Base-by-base conservation (phyloP, 176 grass and related monocot genomes). In the Oryza punctata region DNA sequence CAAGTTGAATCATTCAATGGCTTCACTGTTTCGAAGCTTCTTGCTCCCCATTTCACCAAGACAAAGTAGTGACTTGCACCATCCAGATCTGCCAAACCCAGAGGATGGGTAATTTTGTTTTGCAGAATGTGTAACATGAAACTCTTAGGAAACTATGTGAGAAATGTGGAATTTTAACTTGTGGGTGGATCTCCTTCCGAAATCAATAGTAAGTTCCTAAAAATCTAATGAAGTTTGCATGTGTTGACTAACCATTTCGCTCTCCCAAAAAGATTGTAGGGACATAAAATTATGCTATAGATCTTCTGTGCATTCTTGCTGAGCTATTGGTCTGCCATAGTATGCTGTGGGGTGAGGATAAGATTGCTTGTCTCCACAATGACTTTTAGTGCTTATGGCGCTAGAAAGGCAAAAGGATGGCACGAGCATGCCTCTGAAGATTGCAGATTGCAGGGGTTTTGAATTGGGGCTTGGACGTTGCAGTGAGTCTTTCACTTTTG, bases 11-110 rank as follows among this genome's bases (percentile, higher is more conserved):
- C 97, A 2, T 99, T 99, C 83, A 92, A 46, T 12, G 93, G 93
- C 63, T 99, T 96, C 63, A 80, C 89, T 0, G 91, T 96, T 75
- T 89, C 89, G 0, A 99, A 96, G 86, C 89, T 96, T 79, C 89
- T 99, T 35, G 52, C 86, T 35, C 88, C 97, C 77, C 97, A 99
- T 89, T 94, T 99, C 81, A 90, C 91, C 79, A 99, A 99, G 89
- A 46, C 80, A 16, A 80, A 80, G 10, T 76, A 91, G 84, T 87
- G 73, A 89, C 43, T 72, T 72, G 61, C 29, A 12, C 73, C 52
- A 65, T 43, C 75, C 82, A 60, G 81, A 74, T 82, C 83, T 70
- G 87, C 75, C 29, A 77, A 76, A 86, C 83, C 86, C 79, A 81
- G 52, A 87, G 49, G 74, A 83, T 85, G 85, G 83, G 83, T 78